Evolutionary conservation across 805 yeast species (phyloP).

Genomic region (Candida alai): DNA sequence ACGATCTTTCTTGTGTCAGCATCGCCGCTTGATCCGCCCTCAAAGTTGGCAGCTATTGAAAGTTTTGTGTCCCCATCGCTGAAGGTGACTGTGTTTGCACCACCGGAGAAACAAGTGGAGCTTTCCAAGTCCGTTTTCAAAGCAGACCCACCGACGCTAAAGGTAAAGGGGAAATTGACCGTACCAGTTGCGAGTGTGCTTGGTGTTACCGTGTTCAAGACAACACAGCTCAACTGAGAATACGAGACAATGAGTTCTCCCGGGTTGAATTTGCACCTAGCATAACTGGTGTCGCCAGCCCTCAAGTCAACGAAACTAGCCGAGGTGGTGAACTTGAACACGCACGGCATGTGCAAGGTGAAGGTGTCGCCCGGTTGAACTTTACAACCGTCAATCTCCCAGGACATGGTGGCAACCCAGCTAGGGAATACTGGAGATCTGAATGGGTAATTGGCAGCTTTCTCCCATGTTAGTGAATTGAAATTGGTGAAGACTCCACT

Average conservation of each 20-base stretch:
- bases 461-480: conserved; percentile 10
- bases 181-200: conserved; percentile 11
- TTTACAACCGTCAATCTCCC: conserved; percentile 17
- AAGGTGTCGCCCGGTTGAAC: conserved; percentile 24
- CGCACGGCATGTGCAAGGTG: conserved; percentile 22
- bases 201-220: conserved; percentile 4
- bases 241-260: conserved; percentile 16
- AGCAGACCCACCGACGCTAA: conserved; percentile 14
- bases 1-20: neutral
- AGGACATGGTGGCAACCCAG: conserved; percentile 19
- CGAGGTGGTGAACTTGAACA: conserved; percentile 19
- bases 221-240: conserved; percentile 12
- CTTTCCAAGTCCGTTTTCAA: conserved; percentile 12
- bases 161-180: conserved; percentile 14
- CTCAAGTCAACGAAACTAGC: conserved; percentile 11
- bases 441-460: conserved; percentile 3
- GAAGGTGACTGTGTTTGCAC: conserved; percentile 14
- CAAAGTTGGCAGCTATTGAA: conserved; percentile 11
- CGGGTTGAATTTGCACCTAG: conserved; percentile 18
- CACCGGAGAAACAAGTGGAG: conserved; percentile 12
- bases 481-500: conserved; percentile 16
- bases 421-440: conserved; percentile 7
- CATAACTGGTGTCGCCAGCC: conserved; percentile 9
- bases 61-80: conserved; percentile 15
- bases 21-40: neutral